These are phyloP conservation scores for Plasmodium gallinaceum DNA, from an alignment of 169 alveolate species.

Conservation along the genomic window DNA sequence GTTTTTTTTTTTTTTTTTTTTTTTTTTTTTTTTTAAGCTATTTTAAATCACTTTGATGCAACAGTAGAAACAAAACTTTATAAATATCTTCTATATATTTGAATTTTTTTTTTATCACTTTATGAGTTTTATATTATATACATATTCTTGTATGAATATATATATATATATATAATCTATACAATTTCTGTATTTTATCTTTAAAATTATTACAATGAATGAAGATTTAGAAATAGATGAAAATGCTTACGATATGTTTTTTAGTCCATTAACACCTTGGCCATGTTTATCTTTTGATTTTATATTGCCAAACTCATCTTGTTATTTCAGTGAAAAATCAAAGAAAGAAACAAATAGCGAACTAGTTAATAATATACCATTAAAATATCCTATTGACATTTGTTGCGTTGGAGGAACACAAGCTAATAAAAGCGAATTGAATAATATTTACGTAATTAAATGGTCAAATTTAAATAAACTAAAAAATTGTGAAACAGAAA, in stretches of 20 bases:
- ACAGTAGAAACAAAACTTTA: no score
- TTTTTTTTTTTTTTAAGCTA: no score
- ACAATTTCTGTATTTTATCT: no score
- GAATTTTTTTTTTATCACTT: not conserved
- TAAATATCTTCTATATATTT: not conserved
- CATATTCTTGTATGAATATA: not conserved
- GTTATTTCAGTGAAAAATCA: not conserved
- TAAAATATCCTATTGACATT: slow-evolving; percentile 36
- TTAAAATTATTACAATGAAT: not conserved
- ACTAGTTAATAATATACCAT: not conserved
- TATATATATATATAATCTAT: not conserved
- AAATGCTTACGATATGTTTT: slow-evolving; percentile 45
- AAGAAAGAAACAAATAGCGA: not conserved
- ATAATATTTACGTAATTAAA: slow-evolving; percentile 26
- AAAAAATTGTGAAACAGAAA: not conserved
- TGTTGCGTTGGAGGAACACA: slow-evolving; percentile 57
- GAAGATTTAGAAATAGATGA: slow-evolving; percentile 27
- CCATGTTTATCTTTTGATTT: slow-evolving; percentile 87
- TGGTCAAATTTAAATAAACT: slow-evolving; percentile 52
- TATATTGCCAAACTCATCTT: slow-evolving; percentile 65
- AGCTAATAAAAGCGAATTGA: slow-evolving; percentile 17
- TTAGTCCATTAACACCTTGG: slow-evolving; percentile 78
- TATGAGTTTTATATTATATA: not conserved
- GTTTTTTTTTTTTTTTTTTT: no score
- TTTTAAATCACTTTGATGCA: no score